Conservation (phyloP, 2,329 filamentous ascomycete species). For the Fusarium sacchari region DNA sequence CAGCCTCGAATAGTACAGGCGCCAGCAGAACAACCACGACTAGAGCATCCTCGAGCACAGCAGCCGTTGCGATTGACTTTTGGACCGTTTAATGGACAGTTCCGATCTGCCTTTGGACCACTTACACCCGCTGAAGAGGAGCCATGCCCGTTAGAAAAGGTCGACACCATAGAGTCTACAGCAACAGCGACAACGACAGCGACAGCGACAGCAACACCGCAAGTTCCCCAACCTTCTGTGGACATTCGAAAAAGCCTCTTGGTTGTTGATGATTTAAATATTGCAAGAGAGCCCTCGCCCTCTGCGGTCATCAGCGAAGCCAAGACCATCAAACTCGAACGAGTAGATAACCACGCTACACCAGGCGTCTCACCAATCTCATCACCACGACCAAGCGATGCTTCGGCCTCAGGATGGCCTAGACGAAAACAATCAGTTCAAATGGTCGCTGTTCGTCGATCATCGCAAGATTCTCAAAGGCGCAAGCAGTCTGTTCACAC, state of each 20-base stretch:
- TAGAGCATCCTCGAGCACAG: constrained; percentile 12
- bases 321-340: constrained; percentile 31
- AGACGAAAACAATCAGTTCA: constrained; percentile 27
- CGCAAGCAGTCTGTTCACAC: constrained; percentile 25
- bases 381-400: constrained; percentile 17
- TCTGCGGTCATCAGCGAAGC: constrained; percentile 32
- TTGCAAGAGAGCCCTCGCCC: constrained; percentile 22
- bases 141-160: not conserved
- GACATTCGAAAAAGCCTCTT: constrained; percentile 22
- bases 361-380: constrained; percentile 24
- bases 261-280: constrained; percentile 10
- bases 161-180: not conserved
- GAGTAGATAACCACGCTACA: constrained; percentile 30
- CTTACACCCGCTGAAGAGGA: constrained; percentile 34
- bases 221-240: not conserved
- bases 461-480: constrained; percentile 21
- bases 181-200: not conserved
- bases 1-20: not conserved
- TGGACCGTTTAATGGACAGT: constrained; percentile 13
- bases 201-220: not conserved
- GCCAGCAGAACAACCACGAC: not conserved
- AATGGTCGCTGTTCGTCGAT: constrained; percentile 22
- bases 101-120: constrained; percentile 18
- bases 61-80: constrained; percentile 28
- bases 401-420: constrained; percentile 5